phyloP scores from a whole-genome alignment of 257 asterid genomes.

The Anisodus tanguticus region DNA sequence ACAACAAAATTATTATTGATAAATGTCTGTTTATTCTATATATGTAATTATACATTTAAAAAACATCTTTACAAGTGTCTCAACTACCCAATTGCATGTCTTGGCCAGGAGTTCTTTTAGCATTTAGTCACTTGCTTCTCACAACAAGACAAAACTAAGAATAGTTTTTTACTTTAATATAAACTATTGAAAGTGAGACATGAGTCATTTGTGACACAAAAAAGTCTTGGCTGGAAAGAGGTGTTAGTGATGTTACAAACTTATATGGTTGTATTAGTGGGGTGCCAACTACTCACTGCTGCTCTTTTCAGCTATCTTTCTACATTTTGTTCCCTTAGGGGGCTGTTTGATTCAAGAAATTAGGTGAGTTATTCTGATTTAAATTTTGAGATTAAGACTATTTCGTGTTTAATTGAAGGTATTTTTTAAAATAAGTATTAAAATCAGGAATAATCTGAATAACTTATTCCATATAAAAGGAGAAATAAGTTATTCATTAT shows the following conservation, averaged over 20 bases:
- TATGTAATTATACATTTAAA: slow-evolving; percentile 15
- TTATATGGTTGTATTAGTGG: slow-evolving; percentile 35
- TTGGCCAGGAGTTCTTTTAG: slow-evolving; percentile 24
- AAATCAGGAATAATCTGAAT: neutral
- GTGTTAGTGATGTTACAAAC: slow-evolving; percentile 3
- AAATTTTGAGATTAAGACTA: neutral
- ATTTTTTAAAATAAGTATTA: neutral
- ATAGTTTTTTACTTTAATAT: slow-evolving; percentile 19
- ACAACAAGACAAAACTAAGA: slow-evolving; percentile 35
- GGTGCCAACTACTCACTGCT: slow-evolving; percentile 40
- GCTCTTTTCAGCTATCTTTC: neutral
- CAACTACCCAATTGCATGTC: neutral
- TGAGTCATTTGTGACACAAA: slow-evolving; percentile 46
- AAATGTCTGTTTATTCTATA: neutral
- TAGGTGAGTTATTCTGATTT: neutral
- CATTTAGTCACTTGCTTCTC: slow-evolving; percentile 23
- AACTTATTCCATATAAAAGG: neutral
- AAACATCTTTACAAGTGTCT: slow-evolving; percentile 24
- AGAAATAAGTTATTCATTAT: neutral
- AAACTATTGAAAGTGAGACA: slow-evolving; percentile 47
- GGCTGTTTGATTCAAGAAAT: neutral
- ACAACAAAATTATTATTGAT: no score
- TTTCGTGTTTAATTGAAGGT: no score
- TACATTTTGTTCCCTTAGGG: neutral
- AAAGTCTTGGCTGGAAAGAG: slow-evolving; percentile 56